Conservation (phyloP, 2,329 filamentous ascomycete species). For the Colletotrichum liriopes region DNA sequence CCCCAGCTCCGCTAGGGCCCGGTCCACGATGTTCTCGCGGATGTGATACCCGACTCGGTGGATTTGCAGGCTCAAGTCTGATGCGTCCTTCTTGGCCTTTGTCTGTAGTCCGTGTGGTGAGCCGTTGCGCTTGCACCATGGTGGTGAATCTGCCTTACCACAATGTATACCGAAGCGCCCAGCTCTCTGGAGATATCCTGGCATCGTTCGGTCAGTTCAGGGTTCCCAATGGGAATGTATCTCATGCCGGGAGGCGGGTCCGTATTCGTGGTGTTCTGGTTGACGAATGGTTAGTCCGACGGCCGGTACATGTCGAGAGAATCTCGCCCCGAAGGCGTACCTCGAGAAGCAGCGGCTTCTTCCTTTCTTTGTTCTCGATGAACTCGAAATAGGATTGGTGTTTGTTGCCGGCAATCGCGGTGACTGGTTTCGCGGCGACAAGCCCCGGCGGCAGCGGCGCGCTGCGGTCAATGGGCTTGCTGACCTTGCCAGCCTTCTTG, state of each 20-base stretch:
- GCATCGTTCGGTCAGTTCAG: conserved; percentile 72
- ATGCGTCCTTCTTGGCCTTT: conserved; percentile 48
- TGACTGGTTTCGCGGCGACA: conserved; percentile 53
- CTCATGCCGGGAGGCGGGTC: conserved; percentile 73
- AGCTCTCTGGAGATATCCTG: conserved; percentile 76
- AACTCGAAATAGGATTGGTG: conserved; percentile 76
- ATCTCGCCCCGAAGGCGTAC: conserved; percentile 55
- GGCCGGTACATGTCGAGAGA: not conserved
- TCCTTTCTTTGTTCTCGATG: conserved; percentile 76
- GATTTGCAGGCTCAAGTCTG: conserved; percentile 66
- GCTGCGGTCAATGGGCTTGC: conserved; percentile 47
- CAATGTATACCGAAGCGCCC: conserved; percentile 77
- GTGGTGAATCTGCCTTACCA: conserved; percentile 61
- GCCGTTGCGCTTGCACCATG: not conserved
- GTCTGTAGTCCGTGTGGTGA: conserved; percentile 20
- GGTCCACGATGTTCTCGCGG: conserved; percentile 71
- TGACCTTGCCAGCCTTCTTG: conserved; percentile 31
- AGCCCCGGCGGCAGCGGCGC: conserved; percentile 54
- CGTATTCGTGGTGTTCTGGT: conserved; percentile 67
- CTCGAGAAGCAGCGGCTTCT: conserved; percentile 75
- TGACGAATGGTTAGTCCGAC: conserved; percentile 28
- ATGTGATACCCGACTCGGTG: conserved; percentile 75
- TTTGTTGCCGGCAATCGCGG: conserved; percentile 62
- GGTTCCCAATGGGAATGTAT: conserved; percentile 76
- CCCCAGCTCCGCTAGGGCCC: conserved; percentile 57